These are phyloP conservation scores for Umbelopsis sp. DNA, from an alignment of 371 early-diverging fungal genomes.

Conservation along the genomic window DNA sequence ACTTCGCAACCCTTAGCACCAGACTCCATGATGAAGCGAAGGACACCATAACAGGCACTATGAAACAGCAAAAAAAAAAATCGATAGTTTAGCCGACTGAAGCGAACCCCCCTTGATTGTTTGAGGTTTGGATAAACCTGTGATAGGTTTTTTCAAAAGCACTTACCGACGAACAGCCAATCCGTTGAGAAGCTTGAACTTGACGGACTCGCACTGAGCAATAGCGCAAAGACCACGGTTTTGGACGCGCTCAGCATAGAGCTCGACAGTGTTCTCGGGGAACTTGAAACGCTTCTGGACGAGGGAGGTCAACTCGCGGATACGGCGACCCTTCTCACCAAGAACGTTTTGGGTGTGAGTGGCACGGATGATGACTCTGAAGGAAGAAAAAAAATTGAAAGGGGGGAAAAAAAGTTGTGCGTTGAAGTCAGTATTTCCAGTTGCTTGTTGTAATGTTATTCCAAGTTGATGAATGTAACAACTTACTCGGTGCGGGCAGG, in stretches of 20 bases:
- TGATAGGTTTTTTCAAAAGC: neutral
- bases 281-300: constrained; percentile 99
- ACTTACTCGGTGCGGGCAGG: constrained; percentile 94
- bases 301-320: constrained; percentile 97
- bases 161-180: constrained; percentile 91
- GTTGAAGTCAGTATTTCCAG: neutral
- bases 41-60: constrained; percentile 98
- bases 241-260: constrained; percentile 98
- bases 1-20: constrained; percentile 99
- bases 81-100: constrained; percentile 5
- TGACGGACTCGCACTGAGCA: constrained; percentile 98
- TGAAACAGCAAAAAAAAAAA: neutral
- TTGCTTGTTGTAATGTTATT: neutral
- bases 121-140: neutral
- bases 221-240: constrained; percentile 99
- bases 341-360: constrained; percentile 98
- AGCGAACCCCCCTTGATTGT: neutral
- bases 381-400: neutral
- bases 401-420: neutral
- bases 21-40: constrained; percentile 99
- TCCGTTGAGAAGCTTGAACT: constrained; percentile 97
- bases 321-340: constrained; percentile 98
- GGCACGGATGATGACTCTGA: constrained; percentile 96
- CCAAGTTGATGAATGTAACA: neutral
- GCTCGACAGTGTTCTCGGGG: constrained; percentile 96